Evolutionary conservation across 805 yeast species (phyloP), one percentile per base, ranked within the genome.

Genomic region (Sugiyamaella boreocaroliniensis): DNA sequence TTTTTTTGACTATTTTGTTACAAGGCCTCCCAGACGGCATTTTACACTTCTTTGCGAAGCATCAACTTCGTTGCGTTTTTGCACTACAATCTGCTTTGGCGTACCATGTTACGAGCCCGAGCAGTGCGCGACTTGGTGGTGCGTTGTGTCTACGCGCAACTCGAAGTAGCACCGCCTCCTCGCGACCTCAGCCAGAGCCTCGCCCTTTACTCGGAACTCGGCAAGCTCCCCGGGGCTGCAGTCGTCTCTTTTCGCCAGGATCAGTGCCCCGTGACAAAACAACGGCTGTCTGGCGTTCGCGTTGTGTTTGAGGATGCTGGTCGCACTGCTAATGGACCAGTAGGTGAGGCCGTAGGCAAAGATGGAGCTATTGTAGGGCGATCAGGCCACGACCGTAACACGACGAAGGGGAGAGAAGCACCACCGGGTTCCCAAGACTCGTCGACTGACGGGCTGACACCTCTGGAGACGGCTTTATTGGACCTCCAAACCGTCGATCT

Each of bases 221-320:
- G 47, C 11, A 49, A 51, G 19, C 51, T 62, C 12, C 42, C n/a
- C 15, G 56, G 56, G 11, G 45, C 53, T 14, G 49, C 54, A 19
- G 52, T 66, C 29, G 54, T 66, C 16, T 63, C 59, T 42, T 66
- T 64, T 57, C 56, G 56, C 19, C 68, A 65, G 54, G 57, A 57
- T 12, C 50, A 57, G 47, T 65, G 69, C 45, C 68, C 69, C 5
- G 68, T 65, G 14, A 65, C 70, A 18, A 64, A 63, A 49, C 59
- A 58, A 53, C 62, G 67, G 29, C 59, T 64, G 14, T 61, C 55
- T 12, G 45, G 40, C 34, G 50, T 66, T 14, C 56, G 58, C 15
- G 60, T 64, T 22, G 60, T 66, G 7, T 48, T 64, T 20, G 63
- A 66, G 49, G 70, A 66, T 43, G 34, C 42, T 12, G 37, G 37